Evolutionary conservation across 2,329 filamentous ascomycete species (phyloP), one percentile per base, ranked within the genome.

Genomic region (Chaetothyriales sp.): DNA sequence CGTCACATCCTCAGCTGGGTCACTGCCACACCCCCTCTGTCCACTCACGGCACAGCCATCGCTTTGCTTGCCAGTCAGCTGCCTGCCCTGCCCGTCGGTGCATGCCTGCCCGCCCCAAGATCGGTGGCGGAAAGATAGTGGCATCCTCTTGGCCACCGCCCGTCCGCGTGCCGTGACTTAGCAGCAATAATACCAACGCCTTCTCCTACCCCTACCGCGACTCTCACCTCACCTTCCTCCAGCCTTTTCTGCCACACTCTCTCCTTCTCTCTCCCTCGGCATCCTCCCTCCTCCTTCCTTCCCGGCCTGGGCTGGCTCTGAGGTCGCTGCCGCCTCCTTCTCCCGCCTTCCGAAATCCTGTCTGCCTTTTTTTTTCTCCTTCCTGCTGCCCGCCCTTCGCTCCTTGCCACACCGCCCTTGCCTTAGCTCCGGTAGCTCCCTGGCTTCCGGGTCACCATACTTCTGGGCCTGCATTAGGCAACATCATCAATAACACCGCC

Each of bases 341-440:
- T 51, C 50, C 49, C 56, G 58, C 53, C 50, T 55, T 55, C 56
- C 59, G 52, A 53, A 47, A 53, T 53, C 55, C 53, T 47, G 20
- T 47, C 26, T 56, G 49, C 54, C 53, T 52, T 58, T 51, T 54
- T 55, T n/a, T n/a, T n/a, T n/a, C n/a, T n/a, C n/a, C n/a, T n/a
- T 51, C 54, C 49, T 45, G 49, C 52, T 55, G 22, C 6, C 22
- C 22, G 22, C 22, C 53, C 50, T 46, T 53, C 55, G 53, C 55
- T 57, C 54, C 54, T 59, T 54, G 51, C 54, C 53, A 46, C 57
- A 48, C 52, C 48, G 22, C 42, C 48, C 52, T 53, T 50, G 49
- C 55, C 49, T 54, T 56, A 54, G 55, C 53, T 54, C 55, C 57
- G 54, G 56, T 51, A 48, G 51, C 47, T 49, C 55, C 56, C 58